phyloP scores from a whole-genome alignment of 805 yeast genomes.

The Monosporozyma unispora region DNA sequence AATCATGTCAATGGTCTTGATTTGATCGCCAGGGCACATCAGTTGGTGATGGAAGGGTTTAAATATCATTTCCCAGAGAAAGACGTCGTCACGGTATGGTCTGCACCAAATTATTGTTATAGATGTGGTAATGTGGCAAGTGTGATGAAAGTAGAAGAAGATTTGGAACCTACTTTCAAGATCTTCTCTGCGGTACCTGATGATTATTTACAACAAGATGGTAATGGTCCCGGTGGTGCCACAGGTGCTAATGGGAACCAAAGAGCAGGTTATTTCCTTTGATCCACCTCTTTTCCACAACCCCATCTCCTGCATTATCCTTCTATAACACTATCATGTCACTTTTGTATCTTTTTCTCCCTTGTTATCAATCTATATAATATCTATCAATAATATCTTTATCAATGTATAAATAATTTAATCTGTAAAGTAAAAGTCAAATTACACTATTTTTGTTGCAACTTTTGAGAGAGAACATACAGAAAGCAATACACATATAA shows the following conservation, averaged over 20 bases:
- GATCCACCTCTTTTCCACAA: slow-evolving; percentile 1
- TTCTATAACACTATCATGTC: too few species aligned
- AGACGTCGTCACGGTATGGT: slow-evolving; percentile 96
- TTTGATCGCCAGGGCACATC: slow-evolving; percentile 93
- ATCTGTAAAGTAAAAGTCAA: background rate
- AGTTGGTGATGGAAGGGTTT: slow-evolving; percentile 97
- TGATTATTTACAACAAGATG: slow-evolving; percentile 37
- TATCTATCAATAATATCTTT: too few species aligned
- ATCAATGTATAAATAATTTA: too few species aligned
- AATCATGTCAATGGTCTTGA: slow-evolving; percentile 87
- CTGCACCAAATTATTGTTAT: slow-evolving; percentile 95
- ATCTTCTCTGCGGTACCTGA: slow-evolving; percentile 95
- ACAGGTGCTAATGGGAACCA: slow-evolving; percentile 22
- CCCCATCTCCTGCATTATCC: too few species aligned
- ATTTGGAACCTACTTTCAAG: slow-evolving; percentile 78
- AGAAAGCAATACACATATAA: too few species aligned
- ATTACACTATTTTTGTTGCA: too few species aligned
- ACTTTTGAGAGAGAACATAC: too few species aligned
- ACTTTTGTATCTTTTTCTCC: too few species aligned
- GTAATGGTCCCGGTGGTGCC: slow-evolving; percentile 11
- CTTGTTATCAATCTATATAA: too few species aligned
- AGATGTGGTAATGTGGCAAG: slow-evolving; percentile 97
- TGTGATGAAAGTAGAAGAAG: slow-evolving; percentile 91
- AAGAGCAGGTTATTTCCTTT: slow-evolving; percentile 31
- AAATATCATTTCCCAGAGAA: slow-evolving; percentile 92